phyloP scores from a whole-genome alignment of 805 yeast genomes.

The Torulaspora franciscae region DNA sequence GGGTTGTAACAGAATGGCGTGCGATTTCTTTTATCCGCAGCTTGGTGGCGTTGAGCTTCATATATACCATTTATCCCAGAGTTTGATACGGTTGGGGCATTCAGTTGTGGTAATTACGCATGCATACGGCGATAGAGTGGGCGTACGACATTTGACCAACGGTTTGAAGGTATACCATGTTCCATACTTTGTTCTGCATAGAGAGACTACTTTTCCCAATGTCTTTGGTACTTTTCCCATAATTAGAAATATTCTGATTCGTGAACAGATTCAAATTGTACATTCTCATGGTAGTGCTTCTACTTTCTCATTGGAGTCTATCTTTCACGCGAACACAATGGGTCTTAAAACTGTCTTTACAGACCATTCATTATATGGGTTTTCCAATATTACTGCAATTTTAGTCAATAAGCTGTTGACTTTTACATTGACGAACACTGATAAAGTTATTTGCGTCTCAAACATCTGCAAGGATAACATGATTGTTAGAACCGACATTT shows the following conservation, averaged over 20 bases:
- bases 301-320: constrained; percentile 80
- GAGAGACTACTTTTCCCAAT: constrained; percentile 84
- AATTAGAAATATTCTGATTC: constrained; percentile 72
- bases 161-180: constrained; percentile 91
- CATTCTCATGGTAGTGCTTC: constrained; percentile 95
- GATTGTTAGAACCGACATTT: constrained; percentile 76
- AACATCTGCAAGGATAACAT: constrained; percentile 96
- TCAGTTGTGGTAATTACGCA: constrained; percentile 85
- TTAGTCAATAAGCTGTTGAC: constrained; percentile 81
- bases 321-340: constrained; percentile 90
- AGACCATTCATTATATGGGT: constrained; percentile 94
- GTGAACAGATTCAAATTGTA: constrained; percentile 82
- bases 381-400: constrained; percentile 77
- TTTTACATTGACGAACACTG: constrained; percentile 79
- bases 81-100: constrained; percentile 74
- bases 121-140: constrained; percentile 75
- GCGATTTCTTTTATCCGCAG: constrained; percentile 97
- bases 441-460: constrained; percentile 93
- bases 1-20: constrained; percentile 60
- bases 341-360: constrained; percentile 89
- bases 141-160: constrained; percentile 76
- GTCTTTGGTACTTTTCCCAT: constrained; percentile 86
- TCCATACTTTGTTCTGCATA: constrained; percentile 72
- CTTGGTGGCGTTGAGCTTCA: constrained; percentile 98
- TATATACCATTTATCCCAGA: constrained; percentile 83